Percentiles rank a stretch among this genome's conserved stretches.
These are phyloP conservation scores for Neopestalotiopsis sp. DNA, from an alignment of 2,329 filamentous ascomycete species.

Conservation along the genomic window DNA sequence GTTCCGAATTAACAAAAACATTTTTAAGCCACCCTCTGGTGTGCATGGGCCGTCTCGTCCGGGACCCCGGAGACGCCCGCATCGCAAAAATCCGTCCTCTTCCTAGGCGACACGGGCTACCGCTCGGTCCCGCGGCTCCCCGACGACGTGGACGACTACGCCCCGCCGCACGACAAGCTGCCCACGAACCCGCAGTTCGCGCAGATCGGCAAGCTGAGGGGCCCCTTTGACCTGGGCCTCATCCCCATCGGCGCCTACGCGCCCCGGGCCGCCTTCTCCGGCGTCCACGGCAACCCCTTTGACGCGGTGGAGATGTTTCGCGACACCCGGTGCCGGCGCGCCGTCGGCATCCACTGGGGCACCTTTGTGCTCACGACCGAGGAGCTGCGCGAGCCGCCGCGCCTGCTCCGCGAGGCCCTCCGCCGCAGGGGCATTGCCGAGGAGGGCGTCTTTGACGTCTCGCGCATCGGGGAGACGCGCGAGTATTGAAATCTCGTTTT, in stretches of 20 bases:
- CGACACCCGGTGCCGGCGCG: conserved; percentile 78
- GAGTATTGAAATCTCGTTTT: conserved; percentile 63
- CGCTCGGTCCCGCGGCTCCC: conserved; percentile 73
- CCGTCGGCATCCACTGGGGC: conserved; percentile 92
- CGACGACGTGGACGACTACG: conserved; percentile 71
- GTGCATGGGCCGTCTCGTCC: conserved; percentile 80
- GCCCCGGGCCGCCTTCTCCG: conserved; percentile 74
- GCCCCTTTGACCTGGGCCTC: conserved; percentile 88
- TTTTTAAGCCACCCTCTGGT: conserved; percentile 73
- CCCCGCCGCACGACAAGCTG: conserved; percentile 65
- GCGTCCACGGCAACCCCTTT: conserved; percentile 84
- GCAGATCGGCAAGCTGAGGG: conserved; percentile 79
- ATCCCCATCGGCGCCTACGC: conserved; percentile 93
- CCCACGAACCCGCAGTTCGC: conserved; percentile 85
- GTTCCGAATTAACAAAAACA: too few species aligned
- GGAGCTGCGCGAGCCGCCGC: conserved; percentile 83
- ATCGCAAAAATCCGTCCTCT: conserved; percentile 77
- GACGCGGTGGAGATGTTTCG: conserved; percentile 89
- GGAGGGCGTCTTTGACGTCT: conserved; percentile 79
- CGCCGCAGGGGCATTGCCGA: conserved; percentile 70
- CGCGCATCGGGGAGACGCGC: conserved; percentile 82
- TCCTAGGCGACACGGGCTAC: conserved; percentile 91
- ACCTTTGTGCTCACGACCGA: conserved; percentile 87
- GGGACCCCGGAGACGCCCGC: conserved; percentile 40
- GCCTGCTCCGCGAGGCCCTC: conserved; percentile 74